These are phyloP conservation scores for Phialemoniopsis sp. DNA, from an alignment of 2,329 filamentous ascomycete species.

Conservation along the genomic window DNA sequence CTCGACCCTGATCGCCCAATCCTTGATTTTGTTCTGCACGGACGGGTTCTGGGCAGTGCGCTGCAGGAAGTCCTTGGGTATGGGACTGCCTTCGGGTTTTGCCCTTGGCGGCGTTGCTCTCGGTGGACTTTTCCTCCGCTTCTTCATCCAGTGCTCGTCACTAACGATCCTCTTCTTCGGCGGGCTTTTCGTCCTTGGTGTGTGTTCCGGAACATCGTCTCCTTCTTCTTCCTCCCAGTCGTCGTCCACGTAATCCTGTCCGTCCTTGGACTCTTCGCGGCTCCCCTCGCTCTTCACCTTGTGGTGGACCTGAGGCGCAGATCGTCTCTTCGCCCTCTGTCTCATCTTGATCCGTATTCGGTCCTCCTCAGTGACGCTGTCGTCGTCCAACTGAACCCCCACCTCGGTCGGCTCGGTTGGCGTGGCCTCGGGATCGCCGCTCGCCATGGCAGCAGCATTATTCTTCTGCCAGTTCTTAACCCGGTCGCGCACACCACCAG, in stretches of 20 bases:
- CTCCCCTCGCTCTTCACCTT: slow-evolving; percentile 25
- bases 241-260: slow-evolving; percentile 14
- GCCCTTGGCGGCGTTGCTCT: slow-evolving; percentile 19
- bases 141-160: slow-evolving; percentile 82
- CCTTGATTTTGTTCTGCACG: slow-evolving; percentile 55
- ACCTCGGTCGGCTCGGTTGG: slow-evolving; percentile 59
- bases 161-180: slow-evolving; percentile 92
- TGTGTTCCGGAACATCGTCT: slow-evolving; percentile 9
- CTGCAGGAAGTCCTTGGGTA: slow-evolving; percentile 57
- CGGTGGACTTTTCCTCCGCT: slow-evolving; percentile 41
- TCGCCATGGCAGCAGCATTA: slow-evolving; percentile 61
- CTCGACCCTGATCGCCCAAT: slow-evolving; percentile 57
- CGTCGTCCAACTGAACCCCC: slow-evolving; percentile 54
- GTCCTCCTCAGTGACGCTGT: slow-evolving; percentile 59
- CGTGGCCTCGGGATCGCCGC: slow-evolving; percentile 41
- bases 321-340: slow-evolving; percentile 35
- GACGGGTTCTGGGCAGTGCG: slow-evolving; percentile 49
- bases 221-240: slow-evolving; percentile 13
- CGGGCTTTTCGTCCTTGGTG: slow-evolving; percentile 46
- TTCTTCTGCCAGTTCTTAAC: slow-evolving; percentile 83
- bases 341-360: slow-evolving; percentile 52
- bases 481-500: slow-evolving; percentile 68
- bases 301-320: slow-evolving; percentile 19
- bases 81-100: slow-evolving; percentile 23
- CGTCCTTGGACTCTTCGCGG: slow-evolving; percentile 5